Base-by-base conservation (phyloP, 208 protist species). In the Naegleria gruberi region DNA sequence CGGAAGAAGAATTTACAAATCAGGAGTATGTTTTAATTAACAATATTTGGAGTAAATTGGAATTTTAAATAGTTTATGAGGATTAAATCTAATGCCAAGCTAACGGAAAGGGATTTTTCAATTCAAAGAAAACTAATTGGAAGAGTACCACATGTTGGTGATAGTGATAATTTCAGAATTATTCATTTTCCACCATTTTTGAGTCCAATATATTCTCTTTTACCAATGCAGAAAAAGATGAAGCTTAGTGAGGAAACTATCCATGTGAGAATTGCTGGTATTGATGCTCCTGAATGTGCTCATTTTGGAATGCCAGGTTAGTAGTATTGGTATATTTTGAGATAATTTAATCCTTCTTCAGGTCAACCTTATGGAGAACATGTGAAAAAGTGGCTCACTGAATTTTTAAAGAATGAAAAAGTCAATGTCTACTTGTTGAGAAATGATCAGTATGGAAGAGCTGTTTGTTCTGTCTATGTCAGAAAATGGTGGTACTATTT, bases 281-380 rank as follows among this genome's bases (percentile, higher is more conserved):
- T 86, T 23, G 82, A 86, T 37, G 82, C 82, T 34, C 82, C 82
- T 8, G 82, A 86, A 86, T 86, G 82, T 86, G 82, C 82, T 47
- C 82, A 86, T 30, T 86, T 86, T 46, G 82, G 82, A 23, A 30
- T 46, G 42, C 82, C 82, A 26, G 82, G 82, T 46, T 30, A 23
- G 51, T 65, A 23, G 12, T 65, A 3, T 1, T 65, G 6, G 30
- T 65, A 23, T 65, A 30, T 19, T n/a, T n/a, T n/a, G n/a, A n/a
- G n/a, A n/a, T n/a, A n/a, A n/a, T n/a, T n/a, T n/a, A n/a, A n/a
- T n/a, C n/a, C n/a, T n/a, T n/a, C n/a, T 65, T 65, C 15, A 65
- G 51, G 51, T 19, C 82, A 86, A 86, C 41, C 34, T 10, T 47
- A 47, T 43, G 82, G 82, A 86, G 41, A 42, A 8, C 30, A 46